Evolutionary conservation across 345 rosid species (phyloP), one percentile per base, ranked within the genome.

Genomic region (Brassica napus): DNA sequence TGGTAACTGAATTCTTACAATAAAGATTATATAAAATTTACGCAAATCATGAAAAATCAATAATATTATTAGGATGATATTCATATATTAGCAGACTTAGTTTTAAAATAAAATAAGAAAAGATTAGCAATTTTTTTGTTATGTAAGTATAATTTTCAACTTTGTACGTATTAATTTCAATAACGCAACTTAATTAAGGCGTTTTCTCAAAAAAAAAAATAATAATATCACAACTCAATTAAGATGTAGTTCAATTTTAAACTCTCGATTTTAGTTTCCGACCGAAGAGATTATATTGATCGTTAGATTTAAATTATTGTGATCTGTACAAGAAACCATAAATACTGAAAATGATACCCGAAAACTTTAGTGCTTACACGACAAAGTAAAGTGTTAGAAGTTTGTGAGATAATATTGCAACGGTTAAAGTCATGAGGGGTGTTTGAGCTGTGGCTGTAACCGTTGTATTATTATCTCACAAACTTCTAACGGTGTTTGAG

Each of bases 301-400:
- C 21, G 9, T 34, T 52, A 6, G 31, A 75, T 57, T 28, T 28
- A 18, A 64, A 6, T 6, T 32, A n/a, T n/a, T 21, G 8, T 28
- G 58, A 39, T 61, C 28, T 69, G n/a, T 16, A 18, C 7, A 76
- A 5, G 3, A 35, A 64, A 30, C 28, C 68, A 72, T 72, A 72
- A 72, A 65, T 72, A 72, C 68, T 72, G 73, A 78, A 78, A 65
- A 57, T 42, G 81, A 72, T 37, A 78, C 60, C 31, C 54, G 30
- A 32, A 65, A 42, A 65, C 82, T 39, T 72, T 57, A 78, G 66
- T 78, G 68, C 72, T 57, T 72, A 57, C 54, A 58, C 77, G 82
- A 78, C 82, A 78, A 58, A 78, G 72, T 57, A 39, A 28, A 39
- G 16, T 58, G 72, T 78, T 78, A 77, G 81, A 72, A 78, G 47